These are phyloP conservation scores for Ceratocystiopsis sp. DNA, from an alignment of 2,329 filamentous ascomycete species.

Conservation along the genomic window DNA sequence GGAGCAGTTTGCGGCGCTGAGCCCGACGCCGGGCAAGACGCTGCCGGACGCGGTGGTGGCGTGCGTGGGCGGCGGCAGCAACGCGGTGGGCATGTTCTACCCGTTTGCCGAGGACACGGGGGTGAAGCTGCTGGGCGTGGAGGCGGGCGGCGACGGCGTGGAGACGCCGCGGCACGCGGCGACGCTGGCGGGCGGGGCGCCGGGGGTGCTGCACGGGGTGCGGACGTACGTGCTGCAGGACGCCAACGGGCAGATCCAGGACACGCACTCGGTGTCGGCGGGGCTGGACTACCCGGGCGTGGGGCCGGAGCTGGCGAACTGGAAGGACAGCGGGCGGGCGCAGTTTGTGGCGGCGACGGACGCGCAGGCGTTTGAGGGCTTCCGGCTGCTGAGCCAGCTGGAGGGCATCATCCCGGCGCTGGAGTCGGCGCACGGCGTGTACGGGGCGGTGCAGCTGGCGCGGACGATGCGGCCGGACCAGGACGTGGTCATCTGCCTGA, in stretches of 20 bases:
- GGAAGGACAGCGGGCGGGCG: constrained; percentile 82
- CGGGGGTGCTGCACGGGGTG: constrained; percentile 90
- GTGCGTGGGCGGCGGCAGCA: constrained; percentile 89
- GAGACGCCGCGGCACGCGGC: constrained; percentile 76
- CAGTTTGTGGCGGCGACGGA: constrained; percentile 86
- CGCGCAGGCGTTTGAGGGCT: constrained; percentile 73
- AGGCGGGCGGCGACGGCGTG: constrained; percentile 85
- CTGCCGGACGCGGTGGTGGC: constrained; percentile 92
- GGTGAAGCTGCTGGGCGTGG: constrained; percentile 83
- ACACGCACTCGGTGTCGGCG: constrained; percentile 92
- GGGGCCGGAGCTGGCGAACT: constrained; percentile 75
- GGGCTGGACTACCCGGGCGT: constrained; percentile 96
- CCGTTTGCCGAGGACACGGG: constrained; percentile 73
- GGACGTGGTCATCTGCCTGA: constrained; percentile 86
- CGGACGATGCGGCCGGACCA: constrained; percentile 82
- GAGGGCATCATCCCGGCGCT: constrained; percentile 96
- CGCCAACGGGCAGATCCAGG: constrained; percentile 77
- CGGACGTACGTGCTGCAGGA: constrained; percentile 92
- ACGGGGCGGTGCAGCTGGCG: constrained; percentile 71
- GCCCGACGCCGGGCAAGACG: constrained; percentile 38
- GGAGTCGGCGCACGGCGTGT: constrained; percentile 86
- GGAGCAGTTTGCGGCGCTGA: constrained; percentile 68
- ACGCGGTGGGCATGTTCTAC: constrained; percentile 96
- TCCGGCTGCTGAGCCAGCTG: constrained; percentile 66
- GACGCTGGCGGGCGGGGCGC: constrained; percentile 69